Conservation (phyloP, 2,329 filamentous ascomycete genomes). For the Fusarium veterinarium region DNA sequence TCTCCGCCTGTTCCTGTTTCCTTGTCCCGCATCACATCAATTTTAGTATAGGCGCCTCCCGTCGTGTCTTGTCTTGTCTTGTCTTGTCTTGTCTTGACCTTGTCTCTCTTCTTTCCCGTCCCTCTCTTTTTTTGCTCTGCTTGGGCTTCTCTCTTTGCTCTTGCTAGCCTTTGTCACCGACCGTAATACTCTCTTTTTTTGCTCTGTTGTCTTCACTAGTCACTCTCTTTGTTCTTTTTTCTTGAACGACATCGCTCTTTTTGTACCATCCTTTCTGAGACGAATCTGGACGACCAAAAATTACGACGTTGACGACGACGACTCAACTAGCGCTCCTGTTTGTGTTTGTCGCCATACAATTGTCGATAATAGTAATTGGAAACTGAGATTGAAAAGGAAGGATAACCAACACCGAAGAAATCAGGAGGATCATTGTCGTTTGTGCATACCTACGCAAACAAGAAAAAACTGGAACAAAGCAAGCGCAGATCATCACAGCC, state of each 20-base stretch:
- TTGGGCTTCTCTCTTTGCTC: slow-evolving; percentile 12
- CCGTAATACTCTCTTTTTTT: slow-evolving; percentile 35
- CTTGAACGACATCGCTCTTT: slow-evolving; percentile 23
- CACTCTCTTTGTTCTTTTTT: slow-evolving; percentile 26
- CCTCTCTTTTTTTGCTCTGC: slow-evolving; percentile 30
- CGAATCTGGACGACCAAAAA: slow-evolving; percentile 29
- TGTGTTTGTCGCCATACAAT: slow-evolving; percentile 45
- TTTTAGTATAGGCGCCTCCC: slow-evolving; percentile 42
- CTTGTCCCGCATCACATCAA: slow-evolving; percentile 15
- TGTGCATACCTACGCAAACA: background rate
- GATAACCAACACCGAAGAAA: slow-evolving; percentile 5
- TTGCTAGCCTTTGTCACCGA: slow-evolving; percentile 15
- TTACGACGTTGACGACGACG: slow-evolving; percentile 39
- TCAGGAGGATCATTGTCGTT: slow-evolving; percentile 3
- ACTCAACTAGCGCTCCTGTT: slow-evolving; percentile 32
- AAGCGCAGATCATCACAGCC: background rate
- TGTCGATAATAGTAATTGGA: slow-evolving; percentile 40
- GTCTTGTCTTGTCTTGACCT: slow-evolving; percentile 21
- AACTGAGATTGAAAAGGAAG: slow-evolving; percentile 27
- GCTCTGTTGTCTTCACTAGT: slow-evolving; percentile 2
- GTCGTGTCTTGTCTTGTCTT: slow-evolving; percentile 9
- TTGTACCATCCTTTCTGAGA: slow-evolving; percentile 20
- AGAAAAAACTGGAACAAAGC: background rate
- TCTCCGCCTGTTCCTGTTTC: slow-evolving; percentile 3
- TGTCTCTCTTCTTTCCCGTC: slow-evolving; percentile 13